These are phyloP conservation scores for Senna siamea DNA, from an alignment of 306 rosid genomes.

Conservation along the genomic window DNA sequence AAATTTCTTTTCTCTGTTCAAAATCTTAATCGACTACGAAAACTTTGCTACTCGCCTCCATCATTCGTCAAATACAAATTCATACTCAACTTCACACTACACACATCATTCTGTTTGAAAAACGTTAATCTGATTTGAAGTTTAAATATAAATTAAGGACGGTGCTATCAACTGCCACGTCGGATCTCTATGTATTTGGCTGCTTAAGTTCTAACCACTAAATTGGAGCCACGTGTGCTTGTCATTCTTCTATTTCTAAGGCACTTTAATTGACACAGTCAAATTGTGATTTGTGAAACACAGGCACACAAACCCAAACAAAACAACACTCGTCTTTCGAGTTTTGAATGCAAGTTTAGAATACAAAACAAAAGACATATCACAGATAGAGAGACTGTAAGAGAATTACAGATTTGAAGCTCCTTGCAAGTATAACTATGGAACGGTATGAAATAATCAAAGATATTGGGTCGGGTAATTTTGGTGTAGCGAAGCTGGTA, in stretches of 20 bases:
- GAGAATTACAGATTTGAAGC: background rate
- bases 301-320: no score
- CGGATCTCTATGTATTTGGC: conserved; percentile 23
- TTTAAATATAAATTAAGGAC: no score
- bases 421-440: background rate
- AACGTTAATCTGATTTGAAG: no score
- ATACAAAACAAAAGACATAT: no score
- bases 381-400: no score
- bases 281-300: no score
- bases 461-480: conserved; percentile 24
- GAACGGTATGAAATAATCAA: conserved; percentile 20
- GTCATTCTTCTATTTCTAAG: conserved; percentile 32
- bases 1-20: no score
- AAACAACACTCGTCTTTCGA: no score
- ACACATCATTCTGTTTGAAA: no score
- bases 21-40: background rate
- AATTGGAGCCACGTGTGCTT: conserved; percentile 42
- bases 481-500: conserved; percentile 13
- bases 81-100: no score
- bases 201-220: conserved; percentile 36
- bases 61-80: no score
- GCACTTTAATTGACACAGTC: background rate
- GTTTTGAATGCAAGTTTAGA: no score
- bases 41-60: background rate
- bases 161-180: conserved; percentile 18